A percentile compares a stretch with the other conserved stretches of the same genome.
These are phyloP conservation scores for Eragrostis tef DNA, from an alignment of 202 grass and related monocot genomes.

Conservation along the genomic window DNA sequence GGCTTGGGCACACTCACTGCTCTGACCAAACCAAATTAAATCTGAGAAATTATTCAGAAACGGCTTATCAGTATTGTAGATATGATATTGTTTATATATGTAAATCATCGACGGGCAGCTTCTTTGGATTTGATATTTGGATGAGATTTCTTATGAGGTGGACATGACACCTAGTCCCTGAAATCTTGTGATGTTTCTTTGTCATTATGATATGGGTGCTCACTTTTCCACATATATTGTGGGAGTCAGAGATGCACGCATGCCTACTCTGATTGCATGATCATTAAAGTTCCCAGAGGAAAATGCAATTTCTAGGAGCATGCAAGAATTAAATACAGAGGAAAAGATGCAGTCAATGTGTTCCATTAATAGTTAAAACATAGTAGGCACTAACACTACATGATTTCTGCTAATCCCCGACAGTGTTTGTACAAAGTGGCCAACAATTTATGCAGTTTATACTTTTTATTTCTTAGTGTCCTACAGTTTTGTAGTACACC, in stretches of 20 bases:
- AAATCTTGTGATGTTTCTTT: not conserved
- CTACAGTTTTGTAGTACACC: too few species aligned
- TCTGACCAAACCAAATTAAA: slow-evolving; percentile 17
- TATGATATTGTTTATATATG: not conserved
- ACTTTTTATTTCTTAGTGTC: too few species aligned
- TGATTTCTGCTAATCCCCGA: too few species aligned
- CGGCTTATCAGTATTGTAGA: too few species aligned
- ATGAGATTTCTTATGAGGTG: slow-evolving; percentile 21
- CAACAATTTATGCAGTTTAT: too few species aligned
- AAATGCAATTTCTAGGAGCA: not conserved
- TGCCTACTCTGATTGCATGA: not conserved
- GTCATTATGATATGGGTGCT: not conserved
- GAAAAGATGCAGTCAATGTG: not conserved
- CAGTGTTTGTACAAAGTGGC: too few species aligned
- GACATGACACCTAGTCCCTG: slow-evolving; percentile 5
- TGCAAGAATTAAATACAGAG: not conserved
- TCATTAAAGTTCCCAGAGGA: not conserved
- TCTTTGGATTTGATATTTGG: slow-evolving; percentile 1
- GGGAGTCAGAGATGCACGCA: not conserved
- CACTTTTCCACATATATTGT: not conserved
- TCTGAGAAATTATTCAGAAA: not conserved
- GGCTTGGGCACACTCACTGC: not conserved
- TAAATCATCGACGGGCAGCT: slow-evolving; percentile 31
- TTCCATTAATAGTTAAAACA: not conserved
- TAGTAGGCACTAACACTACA: not conserved